Base-by-base conservation (phyloP, 768 basidiomycete species). In the Phylloporus rhodoxanthus region DNA sequence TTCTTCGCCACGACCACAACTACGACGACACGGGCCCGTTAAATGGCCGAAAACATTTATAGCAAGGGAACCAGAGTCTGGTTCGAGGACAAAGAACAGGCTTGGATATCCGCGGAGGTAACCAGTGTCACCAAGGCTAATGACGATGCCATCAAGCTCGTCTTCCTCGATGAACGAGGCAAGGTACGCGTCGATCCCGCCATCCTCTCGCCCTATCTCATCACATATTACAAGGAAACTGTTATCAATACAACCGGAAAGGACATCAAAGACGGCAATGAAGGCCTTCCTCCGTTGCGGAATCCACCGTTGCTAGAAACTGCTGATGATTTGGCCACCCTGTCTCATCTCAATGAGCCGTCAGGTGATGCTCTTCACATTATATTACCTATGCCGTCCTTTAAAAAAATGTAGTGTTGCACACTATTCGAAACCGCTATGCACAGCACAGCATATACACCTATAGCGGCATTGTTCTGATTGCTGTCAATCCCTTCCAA, bases 401-500 rank as follows among this genome's bases (percentile, higher is more conserved):
- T n/a, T n/a, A n/a, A n/a, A n/a, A n/a, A n/a, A n/a, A 19, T 52
- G 3, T 58, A 95, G 95, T 99, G 26, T 77, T 99, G 23, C 94
- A 99, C 65, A 95, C 95, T 39, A 97, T 99, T 59, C 84, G 88
- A 32, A 94, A 94, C 69, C 88, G 95, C 60, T 99, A 99, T 72
- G 89, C 86, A 29, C 88, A 93, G 58, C 95, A 95, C 68, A 91
- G 90, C 66, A 98, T 98, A 60, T 99, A 98, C 65, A 98, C 96
- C 28, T 99, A 98, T 73, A 94, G 91, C 55, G 96, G 96, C 59
- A 99, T 98, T 57, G 95, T 98, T 53, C 81, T 99, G 57, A 96
- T 99, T 66, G 96, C 96, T 47, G 85, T 99, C 72, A 99, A 99
- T 70, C 96, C 96, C 41, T 99, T 99, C 70, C 90, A 94, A 70